Evolutionary conservation across 129 eudicot species (phyloP), one percentile per base, ranked within the genome.

Genomic region (Scalesia atractyloides): DNA sequence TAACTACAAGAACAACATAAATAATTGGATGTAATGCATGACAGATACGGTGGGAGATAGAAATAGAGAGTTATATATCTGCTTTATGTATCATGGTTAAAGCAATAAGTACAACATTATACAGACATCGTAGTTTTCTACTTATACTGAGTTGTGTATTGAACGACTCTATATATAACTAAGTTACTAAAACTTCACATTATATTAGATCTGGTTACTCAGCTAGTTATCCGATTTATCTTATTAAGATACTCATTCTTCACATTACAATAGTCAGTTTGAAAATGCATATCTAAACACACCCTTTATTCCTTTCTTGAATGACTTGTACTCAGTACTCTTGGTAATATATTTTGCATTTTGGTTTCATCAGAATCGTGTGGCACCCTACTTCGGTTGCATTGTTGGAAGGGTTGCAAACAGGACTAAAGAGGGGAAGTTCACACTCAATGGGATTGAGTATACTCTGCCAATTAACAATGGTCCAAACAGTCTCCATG

Each of bases 331-430:
- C 50, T n/a, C 11, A 7, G 58, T 61, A 14, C 50, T n/a, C 11
- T 15, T 57, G 16, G 0, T 22, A 14, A 19, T 17, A 22, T 15
- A 34, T 70, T 36, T 44, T 62, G 36, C 49, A 50, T 77, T 39
- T 73, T 10, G 77, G 24, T 78, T 65, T 70, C 59, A 60, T 74
- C 89, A 94, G 98, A 86, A 86, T 70, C 91, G 96, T 41, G 70
- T 69, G 62, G 84, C 91, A 47, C 93, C 93, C 56, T 94, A 80
- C 73, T 94, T 89, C 83, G 98, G 98, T 39, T 90, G 98, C 89
- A 90, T 94, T 46, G 98, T 94, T 64, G 98, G 98, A 34, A 82
- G 98, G 41, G 98, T 94, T 57, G 98, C 98, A 36, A 94, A 94
- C 74, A 85, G 98, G 87, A 94, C 86, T 83, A 94, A 88, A 79